Evolutionary conservation across 352 stramenopile genomes (phyloP).

Genomic region (Phytopythium montanum): DNA sequence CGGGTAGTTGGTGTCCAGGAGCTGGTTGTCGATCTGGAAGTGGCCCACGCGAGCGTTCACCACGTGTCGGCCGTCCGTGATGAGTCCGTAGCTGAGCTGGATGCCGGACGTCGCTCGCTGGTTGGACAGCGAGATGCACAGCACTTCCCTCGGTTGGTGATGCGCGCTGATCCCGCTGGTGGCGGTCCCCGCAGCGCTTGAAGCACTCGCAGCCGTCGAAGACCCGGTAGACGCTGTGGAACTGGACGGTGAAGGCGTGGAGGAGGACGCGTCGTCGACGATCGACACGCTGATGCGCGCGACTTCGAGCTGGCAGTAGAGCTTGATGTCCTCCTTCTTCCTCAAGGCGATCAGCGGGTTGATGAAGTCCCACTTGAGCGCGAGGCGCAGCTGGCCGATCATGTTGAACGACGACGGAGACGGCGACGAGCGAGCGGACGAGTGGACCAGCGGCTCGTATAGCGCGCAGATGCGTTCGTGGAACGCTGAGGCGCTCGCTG

Average conservation of each 20-base stretch:
- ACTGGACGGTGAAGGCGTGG: conserved; percentile 14
- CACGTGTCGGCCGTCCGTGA: conserved; percentile 69
- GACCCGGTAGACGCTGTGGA: background rate
- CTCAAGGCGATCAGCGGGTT: conserved; percentile 39
- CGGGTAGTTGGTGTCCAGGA: conserved; percentile 82
- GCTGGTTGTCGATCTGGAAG: conserved; percentile 84
- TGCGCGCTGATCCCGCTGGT: conserved; percentile 6
- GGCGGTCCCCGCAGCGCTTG: conserved; percentile 5
- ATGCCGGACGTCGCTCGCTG: conserved; percentile 66
- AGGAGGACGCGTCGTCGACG: conserved; percentile 56
- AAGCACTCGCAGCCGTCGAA: background rate
- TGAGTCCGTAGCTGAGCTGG: conserved; percentile 69
- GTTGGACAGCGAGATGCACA: conserved; percentile 73
- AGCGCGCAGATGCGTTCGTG: conserved; percentile 66
- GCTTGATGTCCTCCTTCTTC: conserved; percentile 43
- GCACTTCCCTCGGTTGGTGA: conserved; percentile 55
- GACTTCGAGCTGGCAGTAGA: conserved; percentile 76
- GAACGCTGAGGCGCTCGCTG: conserved; percentile 28
- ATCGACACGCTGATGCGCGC: conserved; percentile 71
- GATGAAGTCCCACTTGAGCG: conserved; percentile 77
- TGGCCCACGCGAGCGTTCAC: conserved; percentile 74
- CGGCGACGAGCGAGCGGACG: background rate
- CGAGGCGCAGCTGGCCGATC: conserved; percentile 70
- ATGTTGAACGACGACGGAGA: conserved; percentile 39
- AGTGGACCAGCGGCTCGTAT: conserved; percentile 41